Conservation (phyloP, 1,284 basidiomycete species). For the Leccinum griseonigrum region DNA sequence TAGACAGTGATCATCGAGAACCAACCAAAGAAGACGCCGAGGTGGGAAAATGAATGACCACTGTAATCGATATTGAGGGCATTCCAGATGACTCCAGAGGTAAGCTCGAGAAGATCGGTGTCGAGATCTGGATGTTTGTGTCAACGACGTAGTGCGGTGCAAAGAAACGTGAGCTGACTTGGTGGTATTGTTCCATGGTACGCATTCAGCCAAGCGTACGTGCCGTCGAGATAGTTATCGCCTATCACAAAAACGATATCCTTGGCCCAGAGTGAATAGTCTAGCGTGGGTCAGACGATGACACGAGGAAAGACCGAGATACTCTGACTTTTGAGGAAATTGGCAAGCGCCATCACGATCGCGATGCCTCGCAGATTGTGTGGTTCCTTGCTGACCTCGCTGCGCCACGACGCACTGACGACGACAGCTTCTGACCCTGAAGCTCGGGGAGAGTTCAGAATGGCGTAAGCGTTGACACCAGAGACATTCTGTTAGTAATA, state of each 20-base stretch:
- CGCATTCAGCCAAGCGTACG: conserved; percentile 86
- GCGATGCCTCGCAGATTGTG: conserved; percentile 88
- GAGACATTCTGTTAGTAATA: conserved; percentile 36
- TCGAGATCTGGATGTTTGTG: conserved; percentile 50
- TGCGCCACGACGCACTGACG: conserved; percentile 86
- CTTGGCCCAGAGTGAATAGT: conserved; percentile 90
- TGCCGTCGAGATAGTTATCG: conserved; percentile 87
- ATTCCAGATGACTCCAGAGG: conserved; percentile 91
- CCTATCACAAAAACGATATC: conserved; percentile 90
- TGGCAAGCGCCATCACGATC: conserved; percentile 78
- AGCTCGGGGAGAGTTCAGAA: conserved; percentile 79
- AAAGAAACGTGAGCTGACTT: conserved; percentile 44
- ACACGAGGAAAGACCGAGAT: neutral
- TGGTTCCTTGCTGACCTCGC: conserved; percentile 55
- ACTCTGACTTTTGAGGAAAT: conserved; percentile 74
- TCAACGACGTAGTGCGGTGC: neutral
- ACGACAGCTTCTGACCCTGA: conserved; percentile 91
- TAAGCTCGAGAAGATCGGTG: conserved; percentile 59
- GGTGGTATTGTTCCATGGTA: conserved; percentile 75
- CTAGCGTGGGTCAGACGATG: conserved; percentile 39
- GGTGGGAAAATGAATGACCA: conserved; percentile 92
- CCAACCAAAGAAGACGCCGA: conserved; percentile 89
- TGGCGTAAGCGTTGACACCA: conserved; percentile 83
- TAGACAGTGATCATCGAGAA: neutral
- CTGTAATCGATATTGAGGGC: conserved; percentile 95